Evolutionary conservation across 306 rosid species (phyloP).

Genomic region (Pachyrhizus erosus): DNA sequence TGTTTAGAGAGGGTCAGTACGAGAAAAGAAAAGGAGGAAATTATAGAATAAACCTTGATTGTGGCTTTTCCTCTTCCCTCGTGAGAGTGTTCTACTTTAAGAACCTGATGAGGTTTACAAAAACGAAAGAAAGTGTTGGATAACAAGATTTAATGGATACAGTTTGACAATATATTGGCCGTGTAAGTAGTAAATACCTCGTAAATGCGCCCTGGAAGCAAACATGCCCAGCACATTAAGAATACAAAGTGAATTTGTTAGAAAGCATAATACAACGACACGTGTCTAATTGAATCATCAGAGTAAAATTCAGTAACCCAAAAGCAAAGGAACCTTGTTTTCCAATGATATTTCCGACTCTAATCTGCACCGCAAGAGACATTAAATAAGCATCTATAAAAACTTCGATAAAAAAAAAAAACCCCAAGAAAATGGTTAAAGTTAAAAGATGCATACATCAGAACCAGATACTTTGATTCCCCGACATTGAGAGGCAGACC

Average conservation of each 20-base stretch:
- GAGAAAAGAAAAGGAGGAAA: background rate
- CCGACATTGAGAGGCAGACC: conserved; percentile 68
- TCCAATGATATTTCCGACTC: conserved; percentile 78
- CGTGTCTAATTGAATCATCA: conserved; percentile 10
- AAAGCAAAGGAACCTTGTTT: conserved; percentile 68
- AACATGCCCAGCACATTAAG: conserved; percentile 35
- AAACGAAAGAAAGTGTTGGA: background rate
- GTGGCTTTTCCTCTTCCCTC: conserved; percentile 99
- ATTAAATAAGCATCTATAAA: background rate
- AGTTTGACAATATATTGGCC: background rate
- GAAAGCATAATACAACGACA: background rate
- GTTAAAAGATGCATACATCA: conserved; percentile 56
- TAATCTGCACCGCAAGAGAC: conserved; percentile 57
- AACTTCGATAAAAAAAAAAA: background rate
- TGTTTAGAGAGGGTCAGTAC: background rate
- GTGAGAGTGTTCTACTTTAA: conserved; percentile 88
- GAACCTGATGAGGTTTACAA: conserved; percentile 58
- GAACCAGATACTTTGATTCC: conserved; percentile 72
- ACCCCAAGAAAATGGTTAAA: background rate
- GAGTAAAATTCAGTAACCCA: background rate
- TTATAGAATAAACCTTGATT: conserved; percentile 67
- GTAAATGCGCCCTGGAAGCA: conserved; percentile 73
- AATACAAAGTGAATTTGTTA: conserved; percentile 37
- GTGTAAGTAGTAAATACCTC: conserved; percentile 55
- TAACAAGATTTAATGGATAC: background rate